phyloP scores from a whole-genome alignment of 257 asterid species.

The Rhazya stricta region DNA sequence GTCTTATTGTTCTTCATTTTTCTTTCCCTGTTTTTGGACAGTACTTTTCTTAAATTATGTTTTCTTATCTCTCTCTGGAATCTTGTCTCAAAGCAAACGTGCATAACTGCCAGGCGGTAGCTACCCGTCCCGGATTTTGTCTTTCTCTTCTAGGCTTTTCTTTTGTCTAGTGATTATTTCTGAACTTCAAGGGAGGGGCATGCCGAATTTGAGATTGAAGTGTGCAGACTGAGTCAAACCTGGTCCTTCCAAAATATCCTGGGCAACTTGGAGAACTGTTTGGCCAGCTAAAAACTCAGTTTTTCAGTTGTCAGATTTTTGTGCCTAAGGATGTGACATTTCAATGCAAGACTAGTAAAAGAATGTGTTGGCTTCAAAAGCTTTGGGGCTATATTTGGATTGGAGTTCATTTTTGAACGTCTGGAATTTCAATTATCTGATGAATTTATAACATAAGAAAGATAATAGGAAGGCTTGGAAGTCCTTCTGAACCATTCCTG shows the following conservation, averaged over 20 bases:
- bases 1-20: background rate
- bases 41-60: background rate
- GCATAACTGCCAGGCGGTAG: conserved; percentile 3
- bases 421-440: background rate
- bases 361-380: background rate
- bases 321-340: conserved; percentile 11
- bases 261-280: conserved; percentile 17
- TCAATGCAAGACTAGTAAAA: background rate
- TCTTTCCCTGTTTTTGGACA: background rate
- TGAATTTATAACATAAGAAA: background rate
- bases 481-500: background rate
- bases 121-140: conserved; percentile 6
- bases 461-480: background rate
- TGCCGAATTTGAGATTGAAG: conserved; percentile 2
- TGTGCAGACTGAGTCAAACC: conserved; percentile 14
- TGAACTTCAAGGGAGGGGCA: background rate
- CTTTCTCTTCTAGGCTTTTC: conserved; percentile 11
- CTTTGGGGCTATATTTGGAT: background rate
- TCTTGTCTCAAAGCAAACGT: background rate
- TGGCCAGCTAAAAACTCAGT: conserved; percentile 25
- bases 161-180: background rate
- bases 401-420: too few relatives aligned
- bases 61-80: background rate
- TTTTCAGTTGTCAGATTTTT: conserved; percentile 7
- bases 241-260: background rate